Evolutionary conservation across 257 asterid species (phyloP).

Genomic region (Solanum appendiculatum): DNA sequence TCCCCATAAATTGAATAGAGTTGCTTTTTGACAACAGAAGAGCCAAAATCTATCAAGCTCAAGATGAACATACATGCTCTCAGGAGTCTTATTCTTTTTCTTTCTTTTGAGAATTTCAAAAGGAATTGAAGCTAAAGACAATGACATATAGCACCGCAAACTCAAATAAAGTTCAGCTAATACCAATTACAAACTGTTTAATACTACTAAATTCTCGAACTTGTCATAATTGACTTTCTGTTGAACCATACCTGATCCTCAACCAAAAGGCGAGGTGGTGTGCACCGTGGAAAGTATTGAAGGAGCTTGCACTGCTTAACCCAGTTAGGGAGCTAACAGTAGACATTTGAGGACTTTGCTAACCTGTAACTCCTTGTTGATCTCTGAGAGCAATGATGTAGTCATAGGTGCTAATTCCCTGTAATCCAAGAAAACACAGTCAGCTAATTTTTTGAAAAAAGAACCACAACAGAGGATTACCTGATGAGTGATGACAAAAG

Average conservation of each 20-base stretch:
- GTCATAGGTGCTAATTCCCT: slow-evolving; percentile 98
- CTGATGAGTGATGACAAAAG: not conserved
- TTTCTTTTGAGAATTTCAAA: not conserved
- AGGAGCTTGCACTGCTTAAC: slow-evolving; percentile 89
- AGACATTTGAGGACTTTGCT: slow-evolving; percentile 96
- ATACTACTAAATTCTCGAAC: not conserved
- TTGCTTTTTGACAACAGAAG: not conserved
- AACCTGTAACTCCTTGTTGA: slow-evolving; percentile 64
- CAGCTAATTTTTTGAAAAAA: not conserved
- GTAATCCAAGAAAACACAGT: slow-evolving; percentile 4
- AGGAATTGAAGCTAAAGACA: not conserved
- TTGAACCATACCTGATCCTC: slow-evolving; percentile 75
- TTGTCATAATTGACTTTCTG: not conserved
- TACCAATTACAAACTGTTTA: not conserved
- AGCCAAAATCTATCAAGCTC: not conserved
- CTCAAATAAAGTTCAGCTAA: not conserved
- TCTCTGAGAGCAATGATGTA: slow-evolving; percentile 96
- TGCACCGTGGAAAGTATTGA: slow-evolving; percentile 90
- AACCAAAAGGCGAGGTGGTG: slow-evolving; percentile 91
- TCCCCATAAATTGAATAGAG: no score
- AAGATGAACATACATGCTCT: no score
- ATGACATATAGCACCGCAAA: not conserved
- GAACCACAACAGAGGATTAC: not conserved
- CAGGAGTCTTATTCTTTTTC: no score
- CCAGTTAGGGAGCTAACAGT: slow-evolving; percentile 83